Conservation (phyloP, 1,139 yeast genomes). For the Yamadazyma friedrichii region DNA sequence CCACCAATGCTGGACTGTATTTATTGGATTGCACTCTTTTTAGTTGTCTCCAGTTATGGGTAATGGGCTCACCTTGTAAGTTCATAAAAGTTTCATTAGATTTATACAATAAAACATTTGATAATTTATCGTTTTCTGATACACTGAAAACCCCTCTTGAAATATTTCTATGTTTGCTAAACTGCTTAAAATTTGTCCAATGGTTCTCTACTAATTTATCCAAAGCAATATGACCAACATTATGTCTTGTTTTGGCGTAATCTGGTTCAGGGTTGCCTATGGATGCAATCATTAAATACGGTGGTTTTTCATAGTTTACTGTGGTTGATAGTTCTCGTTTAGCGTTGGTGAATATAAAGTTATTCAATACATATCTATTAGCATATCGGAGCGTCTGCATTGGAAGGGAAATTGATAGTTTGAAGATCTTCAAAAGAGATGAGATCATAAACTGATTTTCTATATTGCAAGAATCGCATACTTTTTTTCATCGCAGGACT, state of each 20-base stretch:
- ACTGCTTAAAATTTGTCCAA: conserved; percentile 23
- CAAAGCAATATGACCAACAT: conserved; percentile 65
- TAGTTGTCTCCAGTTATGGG: conserved; percentile 45
- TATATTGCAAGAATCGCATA: conserved; percentile 3
- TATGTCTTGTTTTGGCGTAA: conserved; percentile 67
- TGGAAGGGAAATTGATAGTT: conserved; percentile 4
- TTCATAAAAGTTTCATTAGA: conserved; percentile 64
- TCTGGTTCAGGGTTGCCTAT: conserved; percentile 77
- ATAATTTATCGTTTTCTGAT: conserved; percentile 18
- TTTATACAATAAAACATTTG: conserved; percentile 32
- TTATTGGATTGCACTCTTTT: conserved; percentile 16
- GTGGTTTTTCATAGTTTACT: conserved; percentile 7
- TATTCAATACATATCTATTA: conserved; percentile 4
- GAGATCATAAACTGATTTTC: not conserved
- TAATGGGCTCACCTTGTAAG: conserved; percentile 55
- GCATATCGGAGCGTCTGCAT: conserved; percentile 11
- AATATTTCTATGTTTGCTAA: conserved; percentile 21
- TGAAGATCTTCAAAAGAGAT: not conserved
- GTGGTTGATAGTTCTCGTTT: conserved; percentile 3
- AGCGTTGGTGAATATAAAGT: not conserved
- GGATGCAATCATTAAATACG: conserved; percentile 50
- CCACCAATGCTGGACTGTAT: conserved; percentile 41
- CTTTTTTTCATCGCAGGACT: no score
- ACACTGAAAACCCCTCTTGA: conserved; percentile 20
- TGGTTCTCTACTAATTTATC: conserved; percentile 27